Conservation (phyloP, 768 basidiomycete genomes). For the Russula brevipes region DNA sequence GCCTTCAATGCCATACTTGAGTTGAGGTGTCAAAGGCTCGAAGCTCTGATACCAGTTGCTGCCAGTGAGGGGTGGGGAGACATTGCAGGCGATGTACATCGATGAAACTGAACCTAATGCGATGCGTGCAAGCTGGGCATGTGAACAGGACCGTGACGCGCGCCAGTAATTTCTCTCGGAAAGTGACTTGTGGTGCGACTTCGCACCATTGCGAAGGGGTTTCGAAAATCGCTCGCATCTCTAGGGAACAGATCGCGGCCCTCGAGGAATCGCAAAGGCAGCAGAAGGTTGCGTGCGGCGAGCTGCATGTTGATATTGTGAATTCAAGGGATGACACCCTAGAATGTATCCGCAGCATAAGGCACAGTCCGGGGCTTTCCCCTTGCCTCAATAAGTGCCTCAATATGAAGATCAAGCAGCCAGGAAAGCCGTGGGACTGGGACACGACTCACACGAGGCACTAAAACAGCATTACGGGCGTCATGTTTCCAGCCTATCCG, state of each 20-base stretch:
- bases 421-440: too few relatives aligned
- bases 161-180: background rate
- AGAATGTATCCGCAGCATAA: background rate
- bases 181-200: background rate
- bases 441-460: too few relatives aligned
- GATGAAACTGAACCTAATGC: background rate
- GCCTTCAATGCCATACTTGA: too few relatives aligned
- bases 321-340: background rate
- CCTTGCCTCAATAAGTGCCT: background rate
- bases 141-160: background rate
- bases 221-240: background rate
- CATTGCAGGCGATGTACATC: background rate
- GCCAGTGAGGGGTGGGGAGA: background rate
- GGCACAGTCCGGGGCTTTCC: background rate
- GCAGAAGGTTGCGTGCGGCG: too few relatives aligned
- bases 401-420: too few relatives aligned
- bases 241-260: background rate
- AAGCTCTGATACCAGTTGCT: too few relatives aligned
- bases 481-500: background rate
- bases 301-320: background rate
- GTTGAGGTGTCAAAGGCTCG: too few relatives aligned
- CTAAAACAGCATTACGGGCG: background rate
- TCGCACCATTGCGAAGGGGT: background rate
- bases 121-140: background rate
- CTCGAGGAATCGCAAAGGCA: too few relatives aligned